These are phyloP conservation scores for Annulohypoxylon stygium DNA, from an alignment of 495 filamentous ascomycete genomes.

Conservation along the genomic window DNA sequence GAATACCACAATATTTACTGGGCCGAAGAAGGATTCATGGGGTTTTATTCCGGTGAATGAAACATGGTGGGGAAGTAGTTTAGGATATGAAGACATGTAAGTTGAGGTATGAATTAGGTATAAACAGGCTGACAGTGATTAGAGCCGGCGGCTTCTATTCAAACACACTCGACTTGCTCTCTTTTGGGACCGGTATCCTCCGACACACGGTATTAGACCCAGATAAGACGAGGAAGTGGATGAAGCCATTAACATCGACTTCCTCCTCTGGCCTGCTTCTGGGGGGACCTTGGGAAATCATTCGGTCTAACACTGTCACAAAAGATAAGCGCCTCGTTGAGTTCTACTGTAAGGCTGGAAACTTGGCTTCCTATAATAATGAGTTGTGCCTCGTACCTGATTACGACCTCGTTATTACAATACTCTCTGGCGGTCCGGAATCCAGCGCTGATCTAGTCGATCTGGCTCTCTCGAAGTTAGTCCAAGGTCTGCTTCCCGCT, in stretches of 20 bases:
- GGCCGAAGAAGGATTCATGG: conserved; percentile 50
- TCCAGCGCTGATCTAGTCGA: conserved; percentile 42
- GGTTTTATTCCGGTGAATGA: conserved; percentile 58
- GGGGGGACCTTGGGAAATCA: conserved; percentile 71
- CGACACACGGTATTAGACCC: conserved; percentile 58
- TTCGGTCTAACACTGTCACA: conserved; percentile 52
- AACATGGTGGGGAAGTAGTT: conserved; percentile 56
- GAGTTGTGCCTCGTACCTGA: conserved; percentile 64
- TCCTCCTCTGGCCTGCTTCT: conserved; percentile 58
- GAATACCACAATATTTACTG: conserved; percentile 52
- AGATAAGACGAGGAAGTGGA: conserved; percentile 64
- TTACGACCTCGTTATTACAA: conserved; percentile 63
- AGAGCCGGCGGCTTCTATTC: conserved; percentile 66
- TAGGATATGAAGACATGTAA: conserved; percentile 63
- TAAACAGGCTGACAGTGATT: conserved; percentile 22
- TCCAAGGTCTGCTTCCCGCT: conserved; percentile 57
- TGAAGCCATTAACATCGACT: conserved; percentile 66
- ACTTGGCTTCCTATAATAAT: conserved; percentile 62
- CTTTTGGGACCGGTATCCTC: conserved; percentile 65
- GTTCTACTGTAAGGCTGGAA: conserved; percentile 69
- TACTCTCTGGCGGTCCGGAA: conserved; percentile 58
- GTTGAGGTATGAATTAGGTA: conserved; percentile 21
- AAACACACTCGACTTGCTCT: conserved; percentile 64
- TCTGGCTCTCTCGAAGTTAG: conserved; percentile 52
- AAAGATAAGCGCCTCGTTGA: conserved; percentile 59